Conservation (phyloP, 2,329 filamentous ascomycete genomes). For the Didymella exigua region DNA sequence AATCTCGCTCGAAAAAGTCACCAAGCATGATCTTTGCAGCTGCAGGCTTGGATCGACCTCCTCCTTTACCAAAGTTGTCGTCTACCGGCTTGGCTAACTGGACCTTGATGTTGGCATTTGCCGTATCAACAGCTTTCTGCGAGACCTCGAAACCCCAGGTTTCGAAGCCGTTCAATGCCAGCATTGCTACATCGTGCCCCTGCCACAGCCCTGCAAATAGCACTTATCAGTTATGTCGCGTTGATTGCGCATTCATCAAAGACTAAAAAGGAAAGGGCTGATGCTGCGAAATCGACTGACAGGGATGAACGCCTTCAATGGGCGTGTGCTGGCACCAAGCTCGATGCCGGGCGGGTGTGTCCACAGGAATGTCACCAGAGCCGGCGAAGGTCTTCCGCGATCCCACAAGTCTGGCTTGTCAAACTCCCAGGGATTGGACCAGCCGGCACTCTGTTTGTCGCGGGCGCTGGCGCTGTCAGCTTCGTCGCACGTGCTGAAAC, state of each 20-base stretch:
- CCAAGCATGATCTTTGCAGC: conserved; percentile 62
- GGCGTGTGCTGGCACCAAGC: conserved; percentile 28
- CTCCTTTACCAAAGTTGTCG: conserved; percentile 46
- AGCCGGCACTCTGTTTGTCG: conserved; percentile 39
- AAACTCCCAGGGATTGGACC: conserved; percentile 61
- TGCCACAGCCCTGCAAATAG: conserved; percentile 65
- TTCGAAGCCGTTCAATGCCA: conserved; percentile 75
- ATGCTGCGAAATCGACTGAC: conserved; percentile 13
- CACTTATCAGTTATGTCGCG: background rate
- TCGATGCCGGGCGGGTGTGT: conserved; percentile 35
- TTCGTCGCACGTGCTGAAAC: background rate
- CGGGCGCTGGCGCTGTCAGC: conserved; percentile 7
- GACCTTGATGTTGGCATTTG: conserved; percentile 18
- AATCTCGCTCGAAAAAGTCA: conserved; percentile 68
- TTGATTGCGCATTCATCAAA: background rate
- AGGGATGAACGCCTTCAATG: conserved; percentile 71
- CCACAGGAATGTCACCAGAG: conserved; percentile 45
- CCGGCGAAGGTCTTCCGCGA: conserved; percentile 58
- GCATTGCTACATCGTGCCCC: conserved; percentile 76
- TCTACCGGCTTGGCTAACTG: conserved; percentile 16
- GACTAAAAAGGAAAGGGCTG: background rate
- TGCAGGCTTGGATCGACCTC: conserved; percentile 51
- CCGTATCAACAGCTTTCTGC: conserved; percentile 46
- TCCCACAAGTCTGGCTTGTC: conserved; percentile 61
- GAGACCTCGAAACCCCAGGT: conserved; percentile 74